Evolutionary conservation across 164 flowering plant species (phyloP).

Genomic region (Dillenia turbinata): DNA sequence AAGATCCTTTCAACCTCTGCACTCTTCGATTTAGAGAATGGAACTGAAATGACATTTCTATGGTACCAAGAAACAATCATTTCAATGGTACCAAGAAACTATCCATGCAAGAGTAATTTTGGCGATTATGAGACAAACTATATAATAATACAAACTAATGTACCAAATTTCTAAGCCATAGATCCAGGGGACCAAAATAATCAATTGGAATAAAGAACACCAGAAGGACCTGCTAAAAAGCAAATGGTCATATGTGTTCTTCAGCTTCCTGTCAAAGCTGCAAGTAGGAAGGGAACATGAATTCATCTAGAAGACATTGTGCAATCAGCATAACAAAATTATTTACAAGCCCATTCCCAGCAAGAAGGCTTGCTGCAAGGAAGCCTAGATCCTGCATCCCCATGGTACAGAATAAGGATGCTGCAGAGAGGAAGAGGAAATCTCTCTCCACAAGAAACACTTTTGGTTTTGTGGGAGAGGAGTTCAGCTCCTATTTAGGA

Average conservation of each 20-base stretch:
- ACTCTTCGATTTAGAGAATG: no score
- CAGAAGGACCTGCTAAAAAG: conserved; percentile 87
- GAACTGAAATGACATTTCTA: no score
- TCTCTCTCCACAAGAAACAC: no score
- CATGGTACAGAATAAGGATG: no score
- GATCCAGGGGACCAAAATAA: background rate
- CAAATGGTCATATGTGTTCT: conserved; percentile 89
- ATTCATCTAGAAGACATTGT: background rate
- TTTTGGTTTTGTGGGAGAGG: no score
- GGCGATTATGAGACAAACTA: no score
- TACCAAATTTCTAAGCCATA: no score
- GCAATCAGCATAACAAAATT: background rate
- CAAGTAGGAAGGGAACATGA: conserved; percentile 6
- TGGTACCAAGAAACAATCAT: background rate
- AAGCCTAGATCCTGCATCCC: no score
- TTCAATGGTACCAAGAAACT: background rate
- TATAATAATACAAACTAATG: no score
- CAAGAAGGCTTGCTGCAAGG: background rate
- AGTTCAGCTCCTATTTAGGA: no score
- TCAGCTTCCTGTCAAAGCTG: conserved; percentile 98
- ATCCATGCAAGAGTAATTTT: background rate
- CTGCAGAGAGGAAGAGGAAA: no score
- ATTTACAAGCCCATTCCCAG: conserved; percentile 1
- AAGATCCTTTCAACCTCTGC: no score
- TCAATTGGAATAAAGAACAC: background rate